These are phyloP conservation scores for Metrosideros polymorpha DNA, from an alignment of 441 rosid species.

Conservation along the genomic window DNA sequence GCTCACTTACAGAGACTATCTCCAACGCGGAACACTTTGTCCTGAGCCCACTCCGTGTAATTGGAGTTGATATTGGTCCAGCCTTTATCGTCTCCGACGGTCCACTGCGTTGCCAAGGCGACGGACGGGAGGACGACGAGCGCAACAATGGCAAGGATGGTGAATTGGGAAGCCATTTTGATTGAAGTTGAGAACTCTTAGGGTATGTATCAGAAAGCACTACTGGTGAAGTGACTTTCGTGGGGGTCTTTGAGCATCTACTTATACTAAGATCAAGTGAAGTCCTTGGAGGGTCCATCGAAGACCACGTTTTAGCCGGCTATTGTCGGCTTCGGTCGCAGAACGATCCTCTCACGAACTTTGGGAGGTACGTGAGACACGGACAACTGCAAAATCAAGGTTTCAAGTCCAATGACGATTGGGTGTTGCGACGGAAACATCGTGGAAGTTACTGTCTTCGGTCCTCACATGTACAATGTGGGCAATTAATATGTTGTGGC, in stretches of 20 bases:
- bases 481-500: neutral
- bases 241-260: neutral
- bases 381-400: neutral
- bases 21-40: neutral
- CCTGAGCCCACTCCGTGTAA: neutral
- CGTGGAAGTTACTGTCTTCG: neutral
- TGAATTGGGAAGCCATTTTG: constrained; percentile 15
- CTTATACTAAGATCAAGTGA: neutral
- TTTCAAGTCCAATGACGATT: neutral
- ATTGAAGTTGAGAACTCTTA: neutral
- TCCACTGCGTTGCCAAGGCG: neutral
- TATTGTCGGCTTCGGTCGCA: neutral
- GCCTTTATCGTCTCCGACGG: neutral
- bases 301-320: neutral
- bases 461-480: neutral
- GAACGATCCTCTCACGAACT: neutral
- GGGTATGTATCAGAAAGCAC: neutral
- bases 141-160: neutral
- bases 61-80: neutral
- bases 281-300: neutral
- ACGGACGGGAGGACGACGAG: neutral
- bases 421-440: neutral
- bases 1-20: constrained; percentile 12
- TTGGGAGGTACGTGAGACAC: neutral
- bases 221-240: neutral